Percentiles rank a stretch among this genome's conserved stretches.
Conservation (phyloP, 306 rosid genomes). For the Clitoria ternatea region DNA sequence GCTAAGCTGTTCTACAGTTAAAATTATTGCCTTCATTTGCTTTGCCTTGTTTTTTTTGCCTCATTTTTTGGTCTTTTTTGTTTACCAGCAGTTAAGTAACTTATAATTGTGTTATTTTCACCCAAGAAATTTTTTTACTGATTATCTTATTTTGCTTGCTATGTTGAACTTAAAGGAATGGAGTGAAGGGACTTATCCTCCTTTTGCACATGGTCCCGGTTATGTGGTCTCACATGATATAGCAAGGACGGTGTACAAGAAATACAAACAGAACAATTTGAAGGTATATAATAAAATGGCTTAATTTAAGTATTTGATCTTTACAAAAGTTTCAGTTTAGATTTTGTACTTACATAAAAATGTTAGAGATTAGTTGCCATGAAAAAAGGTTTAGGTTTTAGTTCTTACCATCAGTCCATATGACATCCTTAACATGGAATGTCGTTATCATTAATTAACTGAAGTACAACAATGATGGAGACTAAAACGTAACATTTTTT, state of each 20-base stretch:
- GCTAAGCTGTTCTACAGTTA: not conserved
- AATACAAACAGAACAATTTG: constrained; percentile 57
- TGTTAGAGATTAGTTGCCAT: too few species aligned
- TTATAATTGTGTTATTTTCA: constrained; percentile 15
- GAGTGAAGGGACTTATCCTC: constrained; percentile 77
- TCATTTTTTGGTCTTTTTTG: not conserved
- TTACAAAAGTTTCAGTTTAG: too few species aligned
- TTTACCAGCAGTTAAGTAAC: not conserved
- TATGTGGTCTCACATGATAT: constrained; percentile 84
- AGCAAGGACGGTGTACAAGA: constrained; percentile 62
- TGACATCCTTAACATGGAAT: too few species aligned
- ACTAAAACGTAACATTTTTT: too few species aligned
- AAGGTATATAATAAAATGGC: constrained; percentile 66
- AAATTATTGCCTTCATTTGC: not conserved
- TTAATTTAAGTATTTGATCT: too few species aligned
- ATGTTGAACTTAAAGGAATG: constrained; percentile 71
- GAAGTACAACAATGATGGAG: too few species aligned
- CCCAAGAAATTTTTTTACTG: too few species aligned
- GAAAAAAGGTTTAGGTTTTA: too few species aligned
- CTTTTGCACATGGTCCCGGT: constrained; percentile 99
- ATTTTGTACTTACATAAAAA: too few species aligned
- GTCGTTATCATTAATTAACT: too few species aligned
- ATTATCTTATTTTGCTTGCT: constrained; percentile 22
- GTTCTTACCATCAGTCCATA: too few species aligned
- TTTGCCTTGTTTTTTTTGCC: not conserved